Conservation (phyloP, 1,284 basidiomycete genomes). For the Mycocalia duriaeana region DNA sequence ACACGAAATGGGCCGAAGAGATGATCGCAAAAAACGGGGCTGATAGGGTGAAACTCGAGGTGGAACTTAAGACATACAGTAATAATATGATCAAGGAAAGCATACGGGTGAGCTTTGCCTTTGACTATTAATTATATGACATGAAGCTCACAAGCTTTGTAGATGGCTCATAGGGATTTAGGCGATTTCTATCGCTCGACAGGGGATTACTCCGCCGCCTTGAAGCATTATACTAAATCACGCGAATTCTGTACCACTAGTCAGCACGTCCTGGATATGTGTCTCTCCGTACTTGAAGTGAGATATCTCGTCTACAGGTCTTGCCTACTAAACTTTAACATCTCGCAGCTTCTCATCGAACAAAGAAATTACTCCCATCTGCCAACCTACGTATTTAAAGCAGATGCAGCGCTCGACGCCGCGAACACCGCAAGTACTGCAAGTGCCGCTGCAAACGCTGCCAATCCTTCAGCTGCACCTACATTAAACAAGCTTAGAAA, state of each 20-base stretch:
- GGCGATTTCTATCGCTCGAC: slow-evolving; percentile 68
- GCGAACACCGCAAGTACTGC: slow-evolving; percentile 27
- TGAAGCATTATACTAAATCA: slow-evolving; percentile 80
- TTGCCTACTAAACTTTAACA: background rate
- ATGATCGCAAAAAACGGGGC: slow-evolving; percentile 53
- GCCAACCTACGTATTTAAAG: slow-evolving; percentile 86
- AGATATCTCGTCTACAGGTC: slow-evolving; percentile 7
- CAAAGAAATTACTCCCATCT: slow-evolving; percentile 80
- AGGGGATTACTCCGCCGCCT: slow-evolving; percentile 65
- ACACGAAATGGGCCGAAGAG: slow-evolving; percentile 65
- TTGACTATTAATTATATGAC: slow-evolving; percentile 2
- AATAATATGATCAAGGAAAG: slow-evolving; percentile 95
- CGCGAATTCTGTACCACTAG: slow-evolving; percentile 84
- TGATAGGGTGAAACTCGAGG: slow-evolving; percentile 73
- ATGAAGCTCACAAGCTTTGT: slow-evolving; percentile 4
- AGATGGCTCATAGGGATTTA: slow-evolving; percentile 85
- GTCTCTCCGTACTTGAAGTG: slow-evolving; percentile 75
- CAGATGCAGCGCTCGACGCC: slow-evolving; percentile 79
- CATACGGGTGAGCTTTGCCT: slow-evolving; percentile 63
- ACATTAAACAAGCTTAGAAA: slow-evolving; percentile 36
- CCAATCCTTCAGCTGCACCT: slow-evolving; percentile 16
- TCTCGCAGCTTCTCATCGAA: slow-evolving; percentile 67
- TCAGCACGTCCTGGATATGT: slow-evolving; percentile 85
- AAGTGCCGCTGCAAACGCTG: slow-evolving; percentile 15
- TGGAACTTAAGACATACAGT: slow-evolving; percentile 84